Conservation (phyloP, 371 early-diverging fungal species). For the Mortierella sp. region DNA sequence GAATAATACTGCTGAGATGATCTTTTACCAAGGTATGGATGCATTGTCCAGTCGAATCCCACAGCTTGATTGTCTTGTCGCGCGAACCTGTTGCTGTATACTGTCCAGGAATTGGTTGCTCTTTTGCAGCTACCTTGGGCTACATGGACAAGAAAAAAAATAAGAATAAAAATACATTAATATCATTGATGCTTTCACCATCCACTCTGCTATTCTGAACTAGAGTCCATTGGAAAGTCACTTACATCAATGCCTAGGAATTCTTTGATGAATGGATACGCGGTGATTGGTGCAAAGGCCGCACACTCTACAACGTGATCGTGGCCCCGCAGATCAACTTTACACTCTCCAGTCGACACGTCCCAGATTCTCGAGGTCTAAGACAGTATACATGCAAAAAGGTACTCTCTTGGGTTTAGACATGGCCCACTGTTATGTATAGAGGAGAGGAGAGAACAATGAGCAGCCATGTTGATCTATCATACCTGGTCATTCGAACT, state of each 20-base stretch:
- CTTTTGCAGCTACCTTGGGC: slow-evolving; percentile 56
- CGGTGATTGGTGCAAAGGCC: slow-evolving; percentile 78
- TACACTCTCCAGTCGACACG: slow-evolving; percentile 75
- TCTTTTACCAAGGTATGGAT: slow-evolving; percentile 73
- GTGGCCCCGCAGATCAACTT: slow-evolving; percentile 86
- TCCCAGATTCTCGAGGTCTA: slow-evolving; percentile 90
- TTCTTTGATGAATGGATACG: slow-evolving; percentile 74
- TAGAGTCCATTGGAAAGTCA: not conserved
- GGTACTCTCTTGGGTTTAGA: not conserved
- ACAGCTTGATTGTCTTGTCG: slow-evolving; percentile 90
- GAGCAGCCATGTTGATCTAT: too few relatives aligned
- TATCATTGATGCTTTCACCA: not conserved
- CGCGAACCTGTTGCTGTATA: slow-evolving; percentile 87
- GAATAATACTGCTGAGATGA: not conserved
- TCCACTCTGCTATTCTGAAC: too few relatives aligned
- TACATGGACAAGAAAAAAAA: slow-evolving; percentile 10
- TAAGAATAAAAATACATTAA: not conserved
- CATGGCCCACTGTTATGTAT: not conserved
- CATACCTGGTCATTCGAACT: slow-evolving; percentile 89
- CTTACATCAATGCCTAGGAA: slow-evolving; percentile 74
- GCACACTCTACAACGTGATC: slow-evolving; percentile 95
- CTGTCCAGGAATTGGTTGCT: slow-evolving; percentile 68
- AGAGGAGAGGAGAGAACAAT: not conserved
- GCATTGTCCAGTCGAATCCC: slow-evolving; percentile 82
- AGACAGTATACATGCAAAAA: not conserved